Evolutionary conservation across 371 early-diverging fungal species (phyloP), one percentile per base, ranked within the genome.

Genomic region (Apophysomyces variabilis): DNA sequence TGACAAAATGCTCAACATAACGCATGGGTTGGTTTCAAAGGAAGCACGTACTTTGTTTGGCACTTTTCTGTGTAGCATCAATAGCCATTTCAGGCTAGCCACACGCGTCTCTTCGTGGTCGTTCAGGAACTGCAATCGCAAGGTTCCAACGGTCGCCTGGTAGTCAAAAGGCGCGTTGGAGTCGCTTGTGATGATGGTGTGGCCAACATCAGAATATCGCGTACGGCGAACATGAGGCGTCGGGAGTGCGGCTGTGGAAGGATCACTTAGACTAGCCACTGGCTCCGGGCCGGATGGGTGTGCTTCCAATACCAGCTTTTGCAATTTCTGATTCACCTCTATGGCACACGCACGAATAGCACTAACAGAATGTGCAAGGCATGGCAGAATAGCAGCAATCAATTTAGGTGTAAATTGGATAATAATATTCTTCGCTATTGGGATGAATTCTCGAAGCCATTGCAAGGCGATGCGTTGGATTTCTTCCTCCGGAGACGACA

Each of bases 51-150:
- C 86, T 77, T 85, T 84, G 61, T 84, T 84, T 0, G 97, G 95
- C 12, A 92, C 90, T 66, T 94, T 95, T 60, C 87, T 88, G 68
- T 97, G 97, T 38, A 97, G 77, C 90, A 96, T 93, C 11, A 95
- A 69, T 18, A 97, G 75, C 98, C 98, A 97, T 47, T 94, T 95
- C 70, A 97, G 71, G 38, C 92, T 89, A 0, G 92, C 93, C 8
- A 94, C 86, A 35, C 96, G 82, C 0, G 98, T 94, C 62, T 91
- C 91, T 71, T 96, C 96, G 58, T 92, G 88, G 61, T 90, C 92
- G 69, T 95, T 90, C 47, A 87, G 76, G 62, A 95, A 92, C 65
- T 92, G 92, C 39, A 86, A 76, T 38, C 90, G 88, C 14, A 97
- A 68, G 3, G 89, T 85, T 13, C 88, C 86, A 13, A 96, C 92